Evolutionary conservation across 441 rosid species (phyloP).

Genomic region (Breynia disticha): DNA sequence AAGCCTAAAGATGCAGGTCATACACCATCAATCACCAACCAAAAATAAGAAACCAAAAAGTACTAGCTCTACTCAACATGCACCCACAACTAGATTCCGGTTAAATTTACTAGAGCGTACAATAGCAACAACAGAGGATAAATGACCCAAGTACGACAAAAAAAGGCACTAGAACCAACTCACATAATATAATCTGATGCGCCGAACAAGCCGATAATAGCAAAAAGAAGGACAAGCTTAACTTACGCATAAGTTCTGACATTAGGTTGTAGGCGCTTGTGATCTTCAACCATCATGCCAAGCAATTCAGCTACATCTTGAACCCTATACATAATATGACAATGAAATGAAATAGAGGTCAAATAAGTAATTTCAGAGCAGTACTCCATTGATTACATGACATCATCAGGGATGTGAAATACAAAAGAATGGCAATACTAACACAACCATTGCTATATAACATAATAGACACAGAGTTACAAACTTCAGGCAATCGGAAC

Average conservation of each 20-base stretch:
- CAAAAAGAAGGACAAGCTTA: background rate
- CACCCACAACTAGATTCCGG: too few species aligned
- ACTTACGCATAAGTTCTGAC: slow-evolving; percentile 82
- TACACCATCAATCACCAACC: slow-evolving; percentile 11
- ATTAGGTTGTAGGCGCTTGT: slow-evolving; percentile 85
- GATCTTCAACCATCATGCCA: slow-evolving; percentile 97
- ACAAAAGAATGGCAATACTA: background rate
- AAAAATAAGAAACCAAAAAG: background rate
- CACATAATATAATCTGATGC: too few species aligned
- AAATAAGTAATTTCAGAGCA: background rate
- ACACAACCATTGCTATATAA: background rate
- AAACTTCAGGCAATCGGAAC: background rate
- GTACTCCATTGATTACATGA: background rate
- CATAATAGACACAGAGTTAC: background rate
- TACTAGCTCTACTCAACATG: background rate
- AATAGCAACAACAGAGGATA: too few species aligned
- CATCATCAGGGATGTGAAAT: background rate
- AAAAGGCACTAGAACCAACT: too few species aligned
- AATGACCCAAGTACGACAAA: too few species aligned
- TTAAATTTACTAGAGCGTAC: too few species aligned
- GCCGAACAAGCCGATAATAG: too few species aligned
- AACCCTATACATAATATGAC: slow-evolving; percentile 41
- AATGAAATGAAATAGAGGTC: background rate
- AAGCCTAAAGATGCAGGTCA: slow-evolving; percentile 43
- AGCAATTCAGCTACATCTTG: slow-evolving; percentile 96